Evolutionary conservation across 2,329 filamentous ascomycete genomes (phyloP).

Genomic region (Epichloe aotearoae): DNA sequence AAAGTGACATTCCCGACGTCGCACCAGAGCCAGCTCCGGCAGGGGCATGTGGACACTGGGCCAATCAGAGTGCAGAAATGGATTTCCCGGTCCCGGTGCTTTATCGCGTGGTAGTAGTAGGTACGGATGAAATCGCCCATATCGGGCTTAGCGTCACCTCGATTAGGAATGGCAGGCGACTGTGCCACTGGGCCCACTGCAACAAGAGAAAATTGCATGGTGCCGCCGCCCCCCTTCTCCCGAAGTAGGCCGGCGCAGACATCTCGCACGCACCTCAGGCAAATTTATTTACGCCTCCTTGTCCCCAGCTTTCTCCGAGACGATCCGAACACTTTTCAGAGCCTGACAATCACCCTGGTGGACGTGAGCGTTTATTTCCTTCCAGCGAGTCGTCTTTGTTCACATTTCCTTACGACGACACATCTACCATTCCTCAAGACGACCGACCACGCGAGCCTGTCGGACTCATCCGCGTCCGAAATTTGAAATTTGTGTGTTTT

Average conservation of each 20-base stretch:
- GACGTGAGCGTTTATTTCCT: too few relatives aligned
- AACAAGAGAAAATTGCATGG: not conserved
- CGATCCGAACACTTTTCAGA: not conserved
- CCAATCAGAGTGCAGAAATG: constrained; percentile 5
- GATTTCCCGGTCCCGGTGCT: constrained; percentile 6
- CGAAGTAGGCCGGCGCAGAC: not conserved
- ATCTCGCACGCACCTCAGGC: constrained; percentile 1
- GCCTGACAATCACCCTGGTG: too few relatives aligned
- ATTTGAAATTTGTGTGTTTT: too few relatives aligned
- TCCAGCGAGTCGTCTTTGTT: too few relatives aligned
- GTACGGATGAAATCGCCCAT: not conserved
- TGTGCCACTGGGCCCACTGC: not conserved
- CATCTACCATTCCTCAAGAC: too few relatives aligned
- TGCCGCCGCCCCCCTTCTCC: not conserved
- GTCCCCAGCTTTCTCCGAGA: not conserved
- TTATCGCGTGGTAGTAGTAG: constrained; percentile 9
- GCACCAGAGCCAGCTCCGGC: too few relatives aligned
- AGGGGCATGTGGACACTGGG: not conserved
- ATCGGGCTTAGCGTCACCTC: constrained; percentile 1
- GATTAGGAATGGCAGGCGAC: constrained; percentile 5
- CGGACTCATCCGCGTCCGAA: too few relatives aligned
- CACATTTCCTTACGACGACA: too few relatives aligned
- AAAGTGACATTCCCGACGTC: not conserved
- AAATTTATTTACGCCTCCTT: constrained; percentile 5
- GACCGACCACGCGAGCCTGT: too few relatives aligned